Percentiles rank a stretch among this genome's conserved stretches.
Conservation (phyloP, 1,139 yeast genomes). For the Blastobotrys ciferrii region DNA sequence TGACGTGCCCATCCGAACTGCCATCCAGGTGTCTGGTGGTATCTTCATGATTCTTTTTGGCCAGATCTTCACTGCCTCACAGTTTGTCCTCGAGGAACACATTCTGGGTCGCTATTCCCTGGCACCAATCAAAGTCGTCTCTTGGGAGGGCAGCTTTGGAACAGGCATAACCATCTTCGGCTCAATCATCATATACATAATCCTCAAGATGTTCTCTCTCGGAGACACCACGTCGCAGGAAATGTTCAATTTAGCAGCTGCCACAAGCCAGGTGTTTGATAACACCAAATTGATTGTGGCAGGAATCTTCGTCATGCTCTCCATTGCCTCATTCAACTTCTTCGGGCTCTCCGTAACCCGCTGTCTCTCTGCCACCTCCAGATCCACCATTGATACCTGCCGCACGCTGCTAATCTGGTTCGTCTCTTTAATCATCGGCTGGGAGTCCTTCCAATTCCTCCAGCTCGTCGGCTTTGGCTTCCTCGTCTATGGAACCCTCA, state of each 20-base stretch:
- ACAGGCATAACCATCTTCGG: slow-evolving; percentile 44
- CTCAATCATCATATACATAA: slow-evolving; percentile 45
- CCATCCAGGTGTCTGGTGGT: slow-evolving; percentile 46
- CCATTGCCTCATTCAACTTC: slow-evolving; percentile 70
- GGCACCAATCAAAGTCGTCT: slow-evolving; percentile 66
- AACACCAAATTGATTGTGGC: slow-evolving; percentile 46
- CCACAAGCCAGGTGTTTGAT: slow-evolving; percentile 50
- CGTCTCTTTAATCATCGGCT: slow-evolving; percentile 69
- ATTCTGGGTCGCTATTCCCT: slow-evolving; percentile 54
- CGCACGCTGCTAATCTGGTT: slow-evolving; percentile 77
- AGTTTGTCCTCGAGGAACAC: slow-evolving; percentile 77
- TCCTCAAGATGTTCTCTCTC: slow-evolving; percentile 27
- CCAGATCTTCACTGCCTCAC: slow-evolving; percentile 67
- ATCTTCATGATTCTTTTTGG: slow-evolving; percentile 58
- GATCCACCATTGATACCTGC: slow-evolving; percentile 78
- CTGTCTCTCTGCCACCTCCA: slow-evolving; percentile 67
- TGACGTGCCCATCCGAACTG: slow-evolving; percentile 25
- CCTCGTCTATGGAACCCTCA: slow-evolving; percentile 69
- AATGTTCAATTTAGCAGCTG: slow-evolving; percentile 56
- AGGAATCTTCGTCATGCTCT: slow-evolving; percentile 65
- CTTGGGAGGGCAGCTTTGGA: slow-evolving; percentile 75
- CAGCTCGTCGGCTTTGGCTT: slow-evolving; percentile 65
- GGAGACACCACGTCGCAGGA: slow-evolving; percentile 42
- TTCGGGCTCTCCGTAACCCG: slow-evolving; percentile 72
- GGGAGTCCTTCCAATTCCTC: slow-evolving; percentile 65